phyloP scores from a whole-genome alignment of 2,329 filamentous ascomycete genomes.

The Botrytis deweyae region DNA sequence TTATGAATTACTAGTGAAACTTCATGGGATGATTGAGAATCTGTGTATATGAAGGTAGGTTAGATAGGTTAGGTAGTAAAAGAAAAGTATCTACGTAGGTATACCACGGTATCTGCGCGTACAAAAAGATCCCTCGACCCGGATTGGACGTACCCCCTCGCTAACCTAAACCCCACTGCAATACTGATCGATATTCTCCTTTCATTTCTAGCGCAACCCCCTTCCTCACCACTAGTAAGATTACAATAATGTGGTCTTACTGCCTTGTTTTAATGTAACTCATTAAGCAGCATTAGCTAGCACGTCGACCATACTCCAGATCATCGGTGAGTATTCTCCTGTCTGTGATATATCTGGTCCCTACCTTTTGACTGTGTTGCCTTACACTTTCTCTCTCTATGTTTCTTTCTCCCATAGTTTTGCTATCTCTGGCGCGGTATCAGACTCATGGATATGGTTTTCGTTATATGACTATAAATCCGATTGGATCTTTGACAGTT shows the following conservation, averaged over 20 bases:
- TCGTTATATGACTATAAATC: background rate
- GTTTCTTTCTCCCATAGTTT: fast-evolving
- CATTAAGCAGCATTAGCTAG: fast-evolving
- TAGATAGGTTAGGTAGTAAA: too few species aligned
- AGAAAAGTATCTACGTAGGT: background rate
- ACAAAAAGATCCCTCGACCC: background rate
- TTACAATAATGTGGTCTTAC: fast-evolving
- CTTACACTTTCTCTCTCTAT: background rate
- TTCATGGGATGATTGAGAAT: background rate
- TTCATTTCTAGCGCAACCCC: too few species aligned
- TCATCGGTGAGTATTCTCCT: background rate
- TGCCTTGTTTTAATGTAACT: fast-evolving
- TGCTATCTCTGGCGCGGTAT: background rate
- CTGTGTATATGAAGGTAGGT: too few species aligned
- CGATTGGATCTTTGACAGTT: background rate
- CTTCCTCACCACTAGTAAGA: too few species aligned
- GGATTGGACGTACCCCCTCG: background rate
- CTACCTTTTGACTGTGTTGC: background rate
- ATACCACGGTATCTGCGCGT: background rate
- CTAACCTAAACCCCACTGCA: background rate
- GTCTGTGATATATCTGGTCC: background rate
- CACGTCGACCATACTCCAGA: background rate
- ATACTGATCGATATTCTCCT: background rate
- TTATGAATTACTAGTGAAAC: background rate
- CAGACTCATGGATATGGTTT: background rate